Evolutionary conservation across 1,284 basidiomycete genomes (phyloP), one percentile per base, ranked within the genome.

Genomic region (Rugosomyces carneus): DNA sequence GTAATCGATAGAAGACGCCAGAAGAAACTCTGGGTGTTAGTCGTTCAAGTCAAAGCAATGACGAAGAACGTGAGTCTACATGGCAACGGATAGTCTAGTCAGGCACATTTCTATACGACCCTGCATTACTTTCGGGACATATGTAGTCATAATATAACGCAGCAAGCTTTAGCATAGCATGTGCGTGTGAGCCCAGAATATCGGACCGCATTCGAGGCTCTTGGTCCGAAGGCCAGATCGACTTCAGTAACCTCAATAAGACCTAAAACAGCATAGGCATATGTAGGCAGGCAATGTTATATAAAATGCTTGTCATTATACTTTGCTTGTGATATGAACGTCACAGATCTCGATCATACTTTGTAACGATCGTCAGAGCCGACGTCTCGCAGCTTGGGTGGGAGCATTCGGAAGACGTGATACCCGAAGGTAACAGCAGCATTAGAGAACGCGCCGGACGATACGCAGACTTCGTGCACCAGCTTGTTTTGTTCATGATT

Each of bases 71-170:
- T 15, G 23, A 31, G n/a, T 13, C 9, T 20, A 27, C 32, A 42
- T 42, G 15, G 41, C 41, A 42, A 42, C 41, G 16, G 15, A n/a
- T 8, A 31, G 32, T 16, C 32, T 46, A 40, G 44, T 46, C 44
- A 46, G 29, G 38, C 3, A 23, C 43, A 24, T 24, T 29, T 3
- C n/a, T 23, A 31, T 13, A 29, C 39, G 27, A 15, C 41, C 41
- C 41, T 35, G 41, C 20, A 32, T 23, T 34, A 1, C 2, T 8
- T 23, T 10, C 13, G 16, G 7, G 5, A 18, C 18, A 19, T 20
- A 23, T 31, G 24, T 18, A 18, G 18, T 31, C 16, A 24, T 13
- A 19, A 40, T 19, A 18, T 31, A 11, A 31, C 39, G 16, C 29
- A 31, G 16, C 39, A 31, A 20, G 15, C 15, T 19, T 18, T 20